Evolutionary conservation across 169 alveolate species (phyloP).

Genomic region (Eimeria necatrix): DNA sequence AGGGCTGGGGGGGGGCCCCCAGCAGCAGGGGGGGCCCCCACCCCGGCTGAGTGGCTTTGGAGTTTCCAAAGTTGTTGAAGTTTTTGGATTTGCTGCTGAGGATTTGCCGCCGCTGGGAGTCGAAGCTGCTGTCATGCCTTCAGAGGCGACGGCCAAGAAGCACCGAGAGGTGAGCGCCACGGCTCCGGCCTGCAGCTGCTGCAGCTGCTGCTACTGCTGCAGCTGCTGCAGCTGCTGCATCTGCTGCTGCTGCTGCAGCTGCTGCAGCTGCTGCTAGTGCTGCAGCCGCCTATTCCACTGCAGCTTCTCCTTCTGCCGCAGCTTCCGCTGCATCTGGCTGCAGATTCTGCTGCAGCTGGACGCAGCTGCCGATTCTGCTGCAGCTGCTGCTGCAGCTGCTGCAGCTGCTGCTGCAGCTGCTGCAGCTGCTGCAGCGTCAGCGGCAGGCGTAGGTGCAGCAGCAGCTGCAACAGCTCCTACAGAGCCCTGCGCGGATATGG

Average conservation of each 20-base stretch:
- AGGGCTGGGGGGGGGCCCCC: not conserved
- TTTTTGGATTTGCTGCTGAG: slow-evolving; percentile 16
- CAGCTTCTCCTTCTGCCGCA: not conserved
- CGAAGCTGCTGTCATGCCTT: not conserved
- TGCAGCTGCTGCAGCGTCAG: slow-evolving; percentile 23
- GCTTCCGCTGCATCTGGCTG: not conserved
- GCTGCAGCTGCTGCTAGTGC: not conserved
- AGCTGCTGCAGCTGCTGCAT: slow-evolving; percentile 11
- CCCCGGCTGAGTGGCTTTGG: not conserved
- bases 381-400: not conserved
- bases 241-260: not conserved
- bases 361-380: not conserved
- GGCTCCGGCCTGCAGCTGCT: not conserved
- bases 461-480: not conserved
- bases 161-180: not conserved
- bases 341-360: not conserved
- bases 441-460: not conserved
- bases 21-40: not conserved
- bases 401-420: slow-evolving; percentile 9
- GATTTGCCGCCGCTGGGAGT: slow-evolving; percentile 1
- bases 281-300: slow-evolving; percentile 1
- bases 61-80: not conserved
- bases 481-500: too few species aligned
- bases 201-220: not conserved
- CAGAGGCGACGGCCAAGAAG: slow-evolving; percentile 24